Percentiles rank a stretch among this genome's conserved stretches.
Conservation (phyloP, 345 rosid genomes). For the Hibiscus trionum region DNA sequence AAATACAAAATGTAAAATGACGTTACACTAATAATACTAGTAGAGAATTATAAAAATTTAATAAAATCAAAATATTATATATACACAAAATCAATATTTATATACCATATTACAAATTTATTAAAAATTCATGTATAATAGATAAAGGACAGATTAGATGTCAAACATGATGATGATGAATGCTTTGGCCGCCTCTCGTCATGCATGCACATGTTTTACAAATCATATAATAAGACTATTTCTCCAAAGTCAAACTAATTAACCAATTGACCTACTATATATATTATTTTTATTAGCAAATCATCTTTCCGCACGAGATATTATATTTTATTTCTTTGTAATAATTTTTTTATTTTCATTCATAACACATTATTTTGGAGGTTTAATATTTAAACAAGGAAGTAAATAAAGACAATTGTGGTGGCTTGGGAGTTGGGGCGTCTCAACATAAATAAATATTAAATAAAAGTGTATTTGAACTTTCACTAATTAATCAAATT, state of each 20-base stretch:
- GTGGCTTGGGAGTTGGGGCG: background rate
- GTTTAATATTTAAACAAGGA: background rate
- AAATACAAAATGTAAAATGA: too few relatives aligned
- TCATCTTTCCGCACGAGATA: background rate
- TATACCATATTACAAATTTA: too few relatives aligned
- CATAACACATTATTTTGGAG: background rate
- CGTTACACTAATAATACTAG: too few relatives aligned
- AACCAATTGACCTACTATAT: background rate
- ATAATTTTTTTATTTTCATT: background rate
- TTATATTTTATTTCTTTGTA: background rate
- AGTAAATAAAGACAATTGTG: background rate
- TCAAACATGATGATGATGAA: background rate
- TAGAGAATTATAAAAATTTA: too few relatives aligned
- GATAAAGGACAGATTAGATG: background rate
- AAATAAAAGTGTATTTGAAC: background rate
- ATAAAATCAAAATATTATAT: too few relatives aligned
- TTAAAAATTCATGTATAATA: too few relatives aligned
- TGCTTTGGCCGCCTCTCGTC: background rate
- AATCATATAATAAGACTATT: background rate
- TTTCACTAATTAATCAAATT: background rate
- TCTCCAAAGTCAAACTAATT: background rate
- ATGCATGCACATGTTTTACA: constrained; percentile 1
- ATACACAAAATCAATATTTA: too few relatives aligned
- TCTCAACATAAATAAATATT: background rate
- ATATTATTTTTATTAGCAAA: background rate